Evolutionary conservation across 208 protist genomes (phyloP).

Genomic region (Endotrypanum monterogeii): DNA sequence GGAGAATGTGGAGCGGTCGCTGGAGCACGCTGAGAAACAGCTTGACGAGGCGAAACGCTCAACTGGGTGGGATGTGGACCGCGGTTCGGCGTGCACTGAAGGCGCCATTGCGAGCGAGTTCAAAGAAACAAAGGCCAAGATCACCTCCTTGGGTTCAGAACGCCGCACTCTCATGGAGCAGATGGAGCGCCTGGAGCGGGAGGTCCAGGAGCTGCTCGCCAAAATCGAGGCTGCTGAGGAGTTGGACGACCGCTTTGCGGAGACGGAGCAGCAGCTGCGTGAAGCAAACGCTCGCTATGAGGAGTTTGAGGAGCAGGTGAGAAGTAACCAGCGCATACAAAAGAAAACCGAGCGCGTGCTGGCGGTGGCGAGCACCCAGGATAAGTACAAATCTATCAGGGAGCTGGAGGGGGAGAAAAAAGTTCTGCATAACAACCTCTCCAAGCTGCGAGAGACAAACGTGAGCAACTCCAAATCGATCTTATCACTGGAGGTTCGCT

Average conservation of each 20-base stretch:
- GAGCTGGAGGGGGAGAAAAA: conserved; percentile 77
- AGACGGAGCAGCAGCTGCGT: conserved; percentile 53
- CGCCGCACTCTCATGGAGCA: conserved; percentile 35
- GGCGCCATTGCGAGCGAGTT: conserved; percentile 52
- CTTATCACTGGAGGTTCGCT: conserved; percentile 70
- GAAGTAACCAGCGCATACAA: conserved; percentile 68
- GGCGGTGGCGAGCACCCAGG: conserved; percentile 28
- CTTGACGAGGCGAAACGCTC: conserved; percentile 60
- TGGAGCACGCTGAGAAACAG: conserved; percentile 49
- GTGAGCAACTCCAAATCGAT: conserved; percentile 79
- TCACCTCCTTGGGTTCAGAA: conserved; percentile 40
- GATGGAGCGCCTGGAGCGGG: conserved; percentile 46
- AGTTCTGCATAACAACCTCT: conserved; percentile 69
- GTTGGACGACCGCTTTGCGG: conserved; percentile 49
- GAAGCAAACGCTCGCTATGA: conserved; percentile 39
- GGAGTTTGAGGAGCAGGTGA: conserved; percentile 54
- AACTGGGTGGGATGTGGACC: conserved; percentile 52
- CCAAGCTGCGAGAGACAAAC: conserved; percentile 70
- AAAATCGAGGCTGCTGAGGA: conserved; percentile 42
- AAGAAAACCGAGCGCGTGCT: conserved; percentile 86
- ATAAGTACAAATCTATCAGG: conserved; percentile 73
- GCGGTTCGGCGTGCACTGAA: conserved; percentile 19
- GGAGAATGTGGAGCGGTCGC: conserved; percentile 60
- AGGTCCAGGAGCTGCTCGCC: conserved; percentile 49
- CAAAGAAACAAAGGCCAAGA: conserved; percentile 29